Base-by-base conservation (phyloP, 2,329 filamentous ascomycete genomes). In the Apiospora phragmitis region DNA sequence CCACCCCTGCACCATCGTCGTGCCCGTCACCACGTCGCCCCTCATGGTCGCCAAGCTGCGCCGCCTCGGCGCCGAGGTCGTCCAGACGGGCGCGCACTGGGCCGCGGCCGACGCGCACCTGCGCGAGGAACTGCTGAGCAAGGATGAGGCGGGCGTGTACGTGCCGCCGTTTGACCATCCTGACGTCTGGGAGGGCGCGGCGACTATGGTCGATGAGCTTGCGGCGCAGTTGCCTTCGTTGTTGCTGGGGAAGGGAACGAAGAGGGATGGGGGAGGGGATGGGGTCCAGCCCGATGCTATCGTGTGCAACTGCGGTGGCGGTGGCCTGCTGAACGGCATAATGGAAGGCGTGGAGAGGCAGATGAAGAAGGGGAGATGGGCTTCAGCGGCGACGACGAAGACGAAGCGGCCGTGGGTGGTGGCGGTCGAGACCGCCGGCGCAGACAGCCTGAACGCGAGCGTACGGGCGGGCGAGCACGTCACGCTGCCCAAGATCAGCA, bases 281-380 rank as follows among this genome's bases (percentile, higher is more conserved):
- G 67, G 66, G 7, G 67, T 47, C n/a, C n/a, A n/a, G 41, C 71
- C 69, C 21, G 91, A 94, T 76, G 92, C 87, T 3, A 85, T 97
- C 16, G 87, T 96, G 62, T 95, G 93, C 81, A 92, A 87, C 71
- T 93, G 95, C 47, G 94, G 94, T 8, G 94, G 94, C 12, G 94
- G 94, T 21, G 94, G 94, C 0, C 82, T 97, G 29, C 86, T 97
- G 68, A 93, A 91, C 76, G 94, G 94, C 5, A 82, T 97, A 70
- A 89, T 93, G 81, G 85, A 91, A 77, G 93, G 92, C 12, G 83
- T 95, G 32, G 87, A 91, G 76, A 21, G 55, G 21, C 55, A 62
- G 16, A 79, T 82, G 47, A 79, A 77, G 70, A 76, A 72, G 66
- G n/a, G n/a, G n/a, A 24, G 12, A 35, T 70, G 80, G 83, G 59